Percentiles rank a stretch among this genome's conserved stretches.
Conservation (phyloP, 169 alveolate species). For the Cryptosporidium sp. region DNA sequence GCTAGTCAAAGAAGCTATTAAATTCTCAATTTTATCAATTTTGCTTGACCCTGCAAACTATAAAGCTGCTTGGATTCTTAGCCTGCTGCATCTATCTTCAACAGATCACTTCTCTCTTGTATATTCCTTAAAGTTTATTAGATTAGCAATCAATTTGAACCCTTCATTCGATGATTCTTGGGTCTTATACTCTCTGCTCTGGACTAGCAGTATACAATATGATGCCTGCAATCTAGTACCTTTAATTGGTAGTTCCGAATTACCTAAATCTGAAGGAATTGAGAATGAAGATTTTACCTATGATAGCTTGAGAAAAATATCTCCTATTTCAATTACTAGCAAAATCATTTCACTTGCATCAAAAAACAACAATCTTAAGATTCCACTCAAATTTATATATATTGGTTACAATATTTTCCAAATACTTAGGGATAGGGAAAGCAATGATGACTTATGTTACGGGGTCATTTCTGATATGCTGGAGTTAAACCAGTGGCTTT, state of each 20-base stretch:
- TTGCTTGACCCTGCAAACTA: conserved; percentile 44
- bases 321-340: conserved; percentile 4
- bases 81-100: conserved; percentile 26
- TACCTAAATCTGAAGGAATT: not conserved
- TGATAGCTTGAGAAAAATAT: not conserved
- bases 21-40: conserved; percentile 25
- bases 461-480: conserved; percentile 38
- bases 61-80: conserved; percentile 35
- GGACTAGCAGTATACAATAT: conserved; percentile 5
- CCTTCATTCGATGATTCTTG: conserved; percentile 53
- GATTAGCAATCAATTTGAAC: conserved; percentile 19
- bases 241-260: not conserved
- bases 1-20: conserved; percentile 6
- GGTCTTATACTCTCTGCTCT: conserved; percentile 41
- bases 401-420: conserved; percentile 44
- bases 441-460: conserved; percentile 23
- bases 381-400: conserved; percentile 23
- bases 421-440: conserved; percentile 6
- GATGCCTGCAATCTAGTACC: not conserved
- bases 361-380: not conserved
- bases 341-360: conserved; percentile 16
- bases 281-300: not conserved
- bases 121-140: not conserved
- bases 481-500: conserved; percentile 16
- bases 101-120: not conserved